A percentile compares a stretch with the other conserved stretches of the same genome.
phyloP scores from a whole-genome alignment of 257 asterid genomes.

The Voacanga thouarsii region DNA sequence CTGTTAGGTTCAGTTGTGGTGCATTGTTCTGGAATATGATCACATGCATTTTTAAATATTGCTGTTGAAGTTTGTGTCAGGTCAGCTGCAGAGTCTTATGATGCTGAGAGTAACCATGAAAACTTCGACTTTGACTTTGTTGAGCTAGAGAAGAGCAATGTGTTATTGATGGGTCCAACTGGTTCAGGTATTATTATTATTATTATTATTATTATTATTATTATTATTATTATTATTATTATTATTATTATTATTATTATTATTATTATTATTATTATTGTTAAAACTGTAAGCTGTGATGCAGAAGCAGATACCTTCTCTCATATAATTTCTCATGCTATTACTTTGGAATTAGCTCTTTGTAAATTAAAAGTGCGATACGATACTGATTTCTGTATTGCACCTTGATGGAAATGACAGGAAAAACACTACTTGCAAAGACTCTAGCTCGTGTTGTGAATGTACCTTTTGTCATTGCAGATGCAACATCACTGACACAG shows the following conservation, averaged over 20 bases:
- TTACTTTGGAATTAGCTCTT: conserved; percentile 10
- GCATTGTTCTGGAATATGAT: not conserved
- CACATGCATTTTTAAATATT: not conserved
- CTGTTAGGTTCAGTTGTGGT: not conserved
- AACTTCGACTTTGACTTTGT: conserved; percentile 47
- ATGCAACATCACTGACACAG: conserved; percentile 94
- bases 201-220: too few species aligned
- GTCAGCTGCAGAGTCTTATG: conserved; percentile 36
- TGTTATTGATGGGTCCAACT: conserved; percentile 87
- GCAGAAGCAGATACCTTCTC: not conserved
- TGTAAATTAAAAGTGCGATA: conserved; percentile 9
- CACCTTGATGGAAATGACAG: conserved; percentile 66
- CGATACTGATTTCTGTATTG: conserved; percentile 36
- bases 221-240: not conserved
- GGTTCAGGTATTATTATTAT: conserved; percentile 63
- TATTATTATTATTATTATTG: not conserved
- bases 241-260: too few species aligned
- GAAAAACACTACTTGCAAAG: conserved; percentile 97
- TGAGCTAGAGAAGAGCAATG: conserved; percentile 96
- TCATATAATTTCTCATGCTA: not conserved
- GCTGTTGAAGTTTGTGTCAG: conserved; percentile 33
- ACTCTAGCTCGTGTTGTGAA: conserved; percentile 86
- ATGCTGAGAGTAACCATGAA: conserved; percentile 36
- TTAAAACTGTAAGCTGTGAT: not conserved
- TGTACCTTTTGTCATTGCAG: conserved; percentile 88